These are phyloP conservation scores for Biscogniauxia marginata DNA, from an alignment of 2,329 filamentous ascomycete species.

Conservation along the genomic window DNA sequence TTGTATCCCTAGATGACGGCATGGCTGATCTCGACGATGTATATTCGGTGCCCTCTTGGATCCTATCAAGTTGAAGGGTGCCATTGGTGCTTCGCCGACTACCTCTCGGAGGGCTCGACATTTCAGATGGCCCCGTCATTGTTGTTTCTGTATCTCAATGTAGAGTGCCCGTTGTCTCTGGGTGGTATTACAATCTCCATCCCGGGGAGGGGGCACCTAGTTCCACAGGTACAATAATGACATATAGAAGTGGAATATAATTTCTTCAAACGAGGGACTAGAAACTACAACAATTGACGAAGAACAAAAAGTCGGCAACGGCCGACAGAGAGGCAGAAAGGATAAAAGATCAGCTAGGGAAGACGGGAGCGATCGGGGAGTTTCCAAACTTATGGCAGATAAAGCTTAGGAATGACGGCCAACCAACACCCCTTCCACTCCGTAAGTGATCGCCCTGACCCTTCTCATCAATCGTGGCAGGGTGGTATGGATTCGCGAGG, in stretches of 20 bases:
- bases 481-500: not conserved
- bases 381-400: not conserved
- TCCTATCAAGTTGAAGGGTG: conserved; percentile 18
- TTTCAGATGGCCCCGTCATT: conserved; percentile 21
- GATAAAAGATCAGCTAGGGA: conserved; percentile 2
- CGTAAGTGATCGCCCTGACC: not conserved
- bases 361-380: not conserved
- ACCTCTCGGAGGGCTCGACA: conserved; percentile 30
- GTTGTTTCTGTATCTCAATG: conserved; percentile 27
- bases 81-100: conserved; percentile 16
- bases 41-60: conserved; percentile 27
- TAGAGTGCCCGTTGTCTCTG: conserved; percentile 23
- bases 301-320: conserved; percentile 4
- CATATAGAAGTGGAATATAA: conserved; percentile 17
- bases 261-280: conserved; percentile 1
- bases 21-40: conserved; percentile 25
- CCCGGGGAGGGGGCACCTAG: conserved; percentile 13
- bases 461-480: not conserved
- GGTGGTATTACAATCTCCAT: conserved; percentile 27
- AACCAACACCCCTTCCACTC: not conserved
- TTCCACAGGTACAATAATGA: conserved; percentile 17
- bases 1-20: conserved; percentile 24
- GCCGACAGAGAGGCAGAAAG: not conserved
- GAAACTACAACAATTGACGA: conserved; percentile 10
- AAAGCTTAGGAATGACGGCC: not conserved